A percentile compares a stretch with the other conserved stretches of the same genome.
These are phyloP conservation scores for Trichophyton schoenleinii DNA, from an alignment of 2,329 filamentous ascomycete genomes.

Conservation along the genomic window DNA sequence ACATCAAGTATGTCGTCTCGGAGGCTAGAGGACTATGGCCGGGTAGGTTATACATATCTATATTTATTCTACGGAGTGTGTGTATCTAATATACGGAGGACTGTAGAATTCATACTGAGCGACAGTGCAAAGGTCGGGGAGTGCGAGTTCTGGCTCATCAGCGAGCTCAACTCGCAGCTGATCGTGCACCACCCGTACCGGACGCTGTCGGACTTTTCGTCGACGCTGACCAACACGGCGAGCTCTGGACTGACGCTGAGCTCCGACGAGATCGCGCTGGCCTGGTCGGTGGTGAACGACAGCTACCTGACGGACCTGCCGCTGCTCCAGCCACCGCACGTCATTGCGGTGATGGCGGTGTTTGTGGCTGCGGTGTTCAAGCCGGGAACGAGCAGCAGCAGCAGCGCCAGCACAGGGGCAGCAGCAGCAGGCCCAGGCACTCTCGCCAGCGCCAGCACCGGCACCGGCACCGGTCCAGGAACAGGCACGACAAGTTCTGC, in stretches of 20 bases:
- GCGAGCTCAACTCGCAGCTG: constrained; percentile 77
- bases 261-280: constrained; percentile 65
- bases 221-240: constrained; percentile 20
- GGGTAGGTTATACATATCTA: constrained; percentile 32
- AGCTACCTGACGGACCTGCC: constrained; percentile 88
- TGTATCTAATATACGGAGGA: too few species aligned
- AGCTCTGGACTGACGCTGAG: constrained; percentile 45
- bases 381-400: not conserved
- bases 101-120: constrained; percentile 52
- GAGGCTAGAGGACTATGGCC: constrained; percentile 81
- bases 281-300: constrained; percentile 79
- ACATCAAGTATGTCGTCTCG: constrained; percentile 78
- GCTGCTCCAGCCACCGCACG: constrained; percentile 70
- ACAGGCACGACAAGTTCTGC: constrained; percentile 2
- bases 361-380: constrained; percentile 66
- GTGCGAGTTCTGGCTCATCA: constrained; percentile 87
- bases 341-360: constrained; percentile 75
- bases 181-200: constrained; percentile 88
- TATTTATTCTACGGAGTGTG: too few species aligned
- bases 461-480: not conserved
- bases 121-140: constrained; percentile 80
- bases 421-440: too few species aligned
- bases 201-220: constrained; percentile 56
- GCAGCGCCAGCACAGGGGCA: not conserved
- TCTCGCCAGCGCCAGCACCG: not conserved